Conservation (phyloP, 1,284 basidiomycete species). For the Microbotryum silenes-acaulis region DNA sequence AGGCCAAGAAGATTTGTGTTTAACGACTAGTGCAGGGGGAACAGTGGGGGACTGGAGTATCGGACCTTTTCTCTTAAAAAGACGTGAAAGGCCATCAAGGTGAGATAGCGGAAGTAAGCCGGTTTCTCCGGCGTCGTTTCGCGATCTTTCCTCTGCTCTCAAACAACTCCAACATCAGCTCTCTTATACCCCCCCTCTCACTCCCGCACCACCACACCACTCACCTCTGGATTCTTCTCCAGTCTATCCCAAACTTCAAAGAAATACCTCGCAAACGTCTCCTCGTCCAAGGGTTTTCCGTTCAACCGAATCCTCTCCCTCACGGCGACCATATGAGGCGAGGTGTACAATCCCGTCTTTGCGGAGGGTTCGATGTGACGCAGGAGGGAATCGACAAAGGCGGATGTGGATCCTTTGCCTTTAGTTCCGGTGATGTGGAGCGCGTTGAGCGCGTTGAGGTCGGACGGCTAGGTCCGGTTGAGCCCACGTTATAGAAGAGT, state of each 20-base stretch:
- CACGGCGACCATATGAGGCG: constrained; percentile 92
- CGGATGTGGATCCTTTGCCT: constrained; percentile 95
- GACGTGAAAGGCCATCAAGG: constrained; percentile 83
- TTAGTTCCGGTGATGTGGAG: constrained; percentile 98
- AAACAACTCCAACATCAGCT: not conserved
- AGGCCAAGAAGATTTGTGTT: too few species aligned
- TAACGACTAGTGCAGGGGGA: not conserved
- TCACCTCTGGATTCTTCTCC: constrained; percentile 57
- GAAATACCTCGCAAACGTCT: constrained; percentile 81
- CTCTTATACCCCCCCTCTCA: not conserved
- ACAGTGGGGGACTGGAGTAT: not conserved
- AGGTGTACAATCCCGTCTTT: constrained; percentile 74
- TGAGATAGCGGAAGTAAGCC: constrained; percentile 89
- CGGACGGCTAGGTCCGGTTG: constrained; percentile 51
- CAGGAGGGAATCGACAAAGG: constrained; percentile 53
- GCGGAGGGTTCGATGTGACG: constrained; percentile 26
- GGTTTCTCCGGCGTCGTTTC: constrained; percentile 46
- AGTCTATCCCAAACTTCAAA: constrained; percentile 94
- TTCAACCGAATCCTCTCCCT: constrained; percentile 93
- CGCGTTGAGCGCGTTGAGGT: constrained; percentile 83
- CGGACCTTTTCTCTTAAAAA: constrained; percentile 66
- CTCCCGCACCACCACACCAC: constrained; percentile 29
- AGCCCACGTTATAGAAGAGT: too few species aligned
- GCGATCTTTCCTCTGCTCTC: constrained; percentile 1
- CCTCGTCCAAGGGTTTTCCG: constrained; percentile 79